Evolutionary conservation across 1,284 basidiomycete genomes (phyloP), one percentile per base, ranked within the genome.

Genomic region (Ganoderma sinense): DNA sequence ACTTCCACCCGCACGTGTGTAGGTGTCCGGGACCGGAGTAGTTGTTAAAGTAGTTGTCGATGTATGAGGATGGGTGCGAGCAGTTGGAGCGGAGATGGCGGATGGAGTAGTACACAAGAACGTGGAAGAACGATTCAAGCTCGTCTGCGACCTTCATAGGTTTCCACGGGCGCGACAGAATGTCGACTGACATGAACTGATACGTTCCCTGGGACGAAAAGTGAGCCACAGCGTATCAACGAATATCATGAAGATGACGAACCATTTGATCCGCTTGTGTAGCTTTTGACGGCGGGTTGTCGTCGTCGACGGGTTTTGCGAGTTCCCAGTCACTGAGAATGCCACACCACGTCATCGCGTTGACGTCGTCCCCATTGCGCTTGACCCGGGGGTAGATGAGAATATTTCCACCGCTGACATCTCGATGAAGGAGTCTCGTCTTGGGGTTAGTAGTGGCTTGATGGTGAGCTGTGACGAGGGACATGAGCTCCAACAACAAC

Each of bases 321-420:
- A 70, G 40, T n/a, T 73, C 72, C 72, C 72, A 73, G 29, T 73
- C 70, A 11, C 48, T 56, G 10, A 73, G 64, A 10, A 68, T n/a
- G 0, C 72, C 72, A 1, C 16, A n/a, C 63, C 66, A 71, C 18
- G n/a, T 45, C 1, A 64, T 48, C 18, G 20, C 7, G 10, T 11
- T 7, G 0, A 2, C 0, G 4, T 41, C 31, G 8, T 41, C 11
- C 20, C 23, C 20, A 18, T 39, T 18, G 14, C 18, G 31, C 11
- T 4, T 26, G 7, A 2, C 51, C 48, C 23, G 4, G 0, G 65
- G 69, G 29, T 16, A 31, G 1, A 73, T 67, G 4, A 73, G 55
- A 0, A 73, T 36, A 33, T 73, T 73, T 11, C 69, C 69, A 0
- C 8, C 43, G 55, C 71, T 73, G 36, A 73, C 51, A n/a, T 73